A percentile compares a stretch with the other conserved stretches of the same genome.
These are phyloP conservation scores for Camelina neglecta DNA, from an alignment of 345 rosid genomes.

Conservation along the genomic window DNA sequence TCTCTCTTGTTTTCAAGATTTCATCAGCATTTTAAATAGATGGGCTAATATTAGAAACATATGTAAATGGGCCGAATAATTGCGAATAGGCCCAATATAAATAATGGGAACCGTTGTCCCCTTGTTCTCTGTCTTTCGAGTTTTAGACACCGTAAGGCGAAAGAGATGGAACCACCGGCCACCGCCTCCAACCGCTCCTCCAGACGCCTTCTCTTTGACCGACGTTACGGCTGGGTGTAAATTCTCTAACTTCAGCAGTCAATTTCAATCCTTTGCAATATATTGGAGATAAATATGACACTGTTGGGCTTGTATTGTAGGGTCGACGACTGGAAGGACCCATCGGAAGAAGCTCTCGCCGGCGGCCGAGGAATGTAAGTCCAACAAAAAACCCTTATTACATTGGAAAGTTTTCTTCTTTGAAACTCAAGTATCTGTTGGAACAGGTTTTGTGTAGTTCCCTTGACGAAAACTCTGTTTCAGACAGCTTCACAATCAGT, in stretches of 20 bases:
- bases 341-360: conserved; percentile 71
- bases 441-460: conserved; percentile 70
- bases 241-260: background rate
- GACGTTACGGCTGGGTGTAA: conserved; percentile 87
- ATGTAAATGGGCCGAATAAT: background rate
- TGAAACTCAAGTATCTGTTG: background rate
- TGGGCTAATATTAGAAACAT: no score
- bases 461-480: conserved; percentile 53
- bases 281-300: background rate
- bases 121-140: background rate
- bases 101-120: background rate
- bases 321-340: conserved; percentile 73
- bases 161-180: conserved; percentile 33
- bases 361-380: conserved; percentile 81
- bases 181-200: conserved; percentile 35
- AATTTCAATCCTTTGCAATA: background rate
- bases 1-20: no score
- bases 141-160: background rate
- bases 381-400: background rate
- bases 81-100: background rate
- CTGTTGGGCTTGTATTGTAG: conserved; percentile 30
- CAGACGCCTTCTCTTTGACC: conserved; percentile 62
- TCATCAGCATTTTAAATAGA: no score
- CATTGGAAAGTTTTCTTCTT: background rate
- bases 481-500: conserved; percentile 58